Evolutionary conservation across 2,329 filamentous ascomycete species (phyloP).

Genomic region (Fusarium sp.): DNA sequence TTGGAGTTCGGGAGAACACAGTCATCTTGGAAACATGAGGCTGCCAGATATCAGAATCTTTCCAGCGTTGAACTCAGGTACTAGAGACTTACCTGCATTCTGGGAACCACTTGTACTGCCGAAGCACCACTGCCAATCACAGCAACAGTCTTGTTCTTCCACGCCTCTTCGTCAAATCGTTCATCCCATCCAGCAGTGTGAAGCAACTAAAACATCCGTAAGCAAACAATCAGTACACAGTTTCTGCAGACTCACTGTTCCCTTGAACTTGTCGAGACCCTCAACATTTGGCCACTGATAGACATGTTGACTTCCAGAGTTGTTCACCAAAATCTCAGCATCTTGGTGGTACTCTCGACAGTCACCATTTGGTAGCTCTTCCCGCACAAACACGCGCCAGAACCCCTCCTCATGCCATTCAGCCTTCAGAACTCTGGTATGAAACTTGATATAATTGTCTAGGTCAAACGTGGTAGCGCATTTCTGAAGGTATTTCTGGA

Average conservation of each 20-base stretch:
- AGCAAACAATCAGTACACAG: neutral
- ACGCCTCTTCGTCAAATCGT: neutral
- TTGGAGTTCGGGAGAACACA: neutral
- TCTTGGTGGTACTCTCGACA: neutral
- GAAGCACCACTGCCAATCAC: neutral
- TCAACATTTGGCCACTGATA: neutral
- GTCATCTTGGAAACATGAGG: neutral
- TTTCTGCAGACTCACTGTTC: rapidly evolving
- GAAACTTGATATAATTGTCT: neutral
- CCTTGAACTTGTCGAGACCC: neutral
- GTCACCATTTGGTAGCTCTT: neutral
- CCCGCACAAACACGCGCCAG: neutral
- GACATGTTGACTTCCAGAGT: neutral
- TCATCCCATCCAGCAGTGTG: neutral
- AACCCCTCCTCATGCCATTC: neutral
- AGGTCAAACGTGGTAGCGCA: neutral
- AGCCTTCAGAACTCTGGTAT: neutral
- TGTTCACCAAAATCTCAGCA: neutral
- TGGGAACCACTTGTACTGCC: neutral
- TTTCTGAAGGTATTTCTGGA: neutral
- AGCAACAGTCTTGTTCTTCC: neutral
- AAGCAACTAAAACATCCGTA: neutral
- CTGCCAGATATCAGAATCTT: rapidly evolving
- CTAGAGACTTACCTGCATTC: neutral
- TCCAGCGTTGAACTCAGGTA: rapidly evolving